phyloP scores from a whole-genome alignment of 2,329 filamentous ascomycete genomes.

The Colletotrichum truncatum region DNA sequence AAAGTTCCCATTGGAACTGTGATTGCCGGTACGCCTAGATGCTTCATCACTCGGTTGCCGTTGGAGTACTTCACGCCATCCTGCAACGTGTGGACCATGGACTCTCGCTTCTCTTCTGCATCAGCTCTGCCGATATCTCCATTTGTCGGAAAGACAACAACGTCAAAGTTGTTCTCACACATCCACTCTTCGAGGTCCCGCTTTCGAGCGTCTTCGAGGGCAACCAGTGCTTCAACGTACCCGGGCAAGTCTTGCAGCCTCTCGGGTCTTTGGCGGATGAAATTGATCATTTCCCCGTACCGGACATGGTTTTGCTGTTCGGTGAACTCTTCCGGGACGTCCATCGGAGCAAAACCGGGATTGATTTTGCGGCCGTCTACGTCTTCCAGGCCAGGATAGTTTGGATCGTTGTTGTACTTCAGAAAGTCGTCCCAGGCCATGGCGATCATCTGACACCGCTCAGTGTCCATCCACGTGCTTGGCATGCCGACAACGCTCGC shows the following conservation, averaged over 20 bases:
- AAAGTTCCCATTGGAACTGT: conserved; percentile 63
- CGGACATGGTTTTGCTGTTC: conserved; percentile 27
- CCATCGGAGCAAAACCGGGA: conserved; percentile 20
- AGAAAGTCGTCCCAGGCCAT: conserved; percentile 62
- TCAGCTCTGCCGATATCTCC: conserved; percentile 18
- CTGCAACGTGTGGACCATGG: conserved; percentile 32
- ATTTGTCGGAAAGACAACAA: conserved; percentile 14
- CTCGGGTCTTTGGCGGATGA: background rate
- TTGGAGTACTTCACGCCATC: conserved; percentile 65
- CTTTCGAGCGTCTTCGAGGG: conserved; percentile 18
- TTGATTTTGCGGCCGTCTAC: conserved; percentile 48
- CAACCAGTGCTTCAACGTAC: conserved; percentile 2
- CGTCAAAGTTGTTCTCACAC: conserved; percentile 17
- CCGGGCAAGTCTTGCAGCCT: conserved; percentile 1
- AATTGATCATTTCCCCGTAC: conserved; percentile 20
- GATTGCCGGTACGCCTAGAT: conserved; percentile 63
- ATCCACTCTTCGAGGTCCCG: conserved; percentile 23
- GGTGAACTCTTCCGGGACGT: conserved; percentile 3
- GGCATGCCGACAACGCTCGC: conserved; percentile 17
- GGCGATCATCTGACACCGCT: conserved; percentile 50
- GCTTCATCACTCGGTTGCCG: conserved; percentile 60
- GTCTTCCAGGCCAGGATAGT: conserved; percentile 44
- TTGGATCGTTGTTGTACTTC: conserved; percentile 47
- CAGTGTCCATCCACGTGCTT: conserved; percentile 49
- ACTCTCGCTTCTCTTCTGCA: conserved; percentile 1